These are phyloP conservation scores for Phaeotremella fagi DNA, from an alignment of 768 basidiomycete species.

Conservation along the genomic window DNA sequence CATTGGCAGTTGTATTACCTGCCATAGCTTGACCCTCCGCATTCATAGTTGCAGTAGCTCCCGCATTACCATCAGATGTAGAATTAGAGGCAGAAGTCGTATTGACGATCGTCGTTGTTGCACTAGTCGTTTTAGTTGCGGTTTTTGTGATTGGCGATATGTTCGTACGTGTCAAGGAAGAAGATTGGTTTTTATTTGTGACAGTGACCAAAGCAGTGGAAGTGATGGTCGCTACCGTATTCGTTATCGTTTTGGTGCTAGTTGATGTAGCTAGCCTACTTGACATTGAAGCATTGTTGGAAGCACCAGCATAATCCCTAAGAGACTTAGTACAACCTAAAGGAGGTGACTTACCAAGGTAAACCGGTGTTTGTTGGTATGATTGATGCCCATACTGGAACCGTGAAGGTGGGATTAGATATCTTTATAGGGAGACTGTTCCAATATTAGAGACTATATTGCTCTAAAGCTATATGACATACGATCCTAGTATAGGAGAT, in stretches of 20 bases:
- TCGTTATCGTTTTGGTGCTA: background rate
- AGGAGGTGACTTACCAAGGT: background rate
- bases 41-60: too few relatives aligned
- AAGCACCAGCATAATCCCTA: background rate
- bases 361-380: background rate
- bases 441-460: background rate
- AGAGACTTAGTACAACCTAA: background rate
- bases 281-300: background rate
- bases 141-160: too few relatives aligned
- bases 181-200: too few relatives aligned
- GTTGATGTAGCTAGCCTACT: background rate
- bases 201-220: background rate
- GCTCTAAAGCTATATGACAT: background rate
- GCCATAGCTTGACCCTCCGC: too few relatives aligned
- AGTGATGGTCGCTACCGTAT: background rate
- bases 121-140: background rate
- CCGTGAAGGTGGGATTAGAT: too few relatives aligned
- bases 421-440: too few relatives aligned
- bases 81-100: too few relatives aligned
- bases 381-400: background rate
- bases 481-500: background rate
- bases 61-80: too few relatives aligned
- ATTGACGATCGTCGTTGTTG: too few relatives aligned
- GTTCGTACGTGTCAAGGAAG: too few relatives aligned
- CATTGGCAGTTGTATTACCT: too few relatives aligned